These are phyloP conservation scores for Adansonia madagascariensis DNA, from an alignment of 441 rosid genomes.

Conservation along the genomic window DNA sequence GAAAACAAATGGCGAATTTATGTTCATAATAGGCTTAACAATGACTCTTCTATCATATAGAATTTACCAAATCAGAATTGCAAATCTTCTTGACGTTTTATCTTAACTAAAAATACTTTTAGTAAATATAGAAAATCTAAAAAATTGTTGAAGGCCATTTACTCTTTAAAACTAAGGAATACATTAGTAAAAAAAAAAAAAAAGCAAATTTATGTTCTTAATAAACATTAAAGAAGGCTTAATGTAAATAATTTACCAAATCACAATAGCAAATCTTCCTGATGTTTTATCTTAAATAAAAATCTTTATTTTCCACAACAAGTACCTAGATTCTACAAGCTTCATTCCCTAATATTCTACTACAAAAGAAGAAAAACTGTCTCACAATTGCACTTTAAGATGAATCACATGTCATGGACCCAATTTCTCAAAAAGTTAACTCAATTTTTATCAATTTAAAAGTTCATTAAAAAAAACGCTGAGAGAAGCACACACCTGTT, in stretches of 20 bases:
- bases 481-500: conserved; percentile 54
- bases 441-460: neutral
- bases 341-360: neutral
- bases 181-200: neutral
- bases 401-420: neutral
- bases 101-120: neutral
- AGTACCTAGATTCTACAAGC: neutral
- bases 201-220: neutral
- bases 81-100: too few species aligned
- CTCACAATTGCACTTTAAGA: neutral
- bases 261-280: neutral
- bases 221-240: neutral
- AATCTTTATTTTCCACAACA: neutral
- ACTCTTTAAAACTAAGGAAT: neutral
- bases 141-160: neutral
- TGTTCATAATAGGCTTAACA: too few species aligned
- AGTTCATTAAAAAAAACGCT: neutral
- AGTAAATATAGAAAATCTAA: neutral
- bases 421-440: neutral
- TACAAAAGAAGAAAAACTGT: neutral
- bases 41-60: too few species aligned
- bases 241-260: neutral
- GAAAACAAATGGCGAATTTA: too few species aligned
- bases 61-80: too few species aligned
- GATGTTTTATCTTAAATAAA: neutral